Evolutionary conservation across 2,329 filamentous ascomycete genomes (phyloP), one percentile per base, ranked within the genome.

Genomic region (Xylariaceae sp.): DNA sequence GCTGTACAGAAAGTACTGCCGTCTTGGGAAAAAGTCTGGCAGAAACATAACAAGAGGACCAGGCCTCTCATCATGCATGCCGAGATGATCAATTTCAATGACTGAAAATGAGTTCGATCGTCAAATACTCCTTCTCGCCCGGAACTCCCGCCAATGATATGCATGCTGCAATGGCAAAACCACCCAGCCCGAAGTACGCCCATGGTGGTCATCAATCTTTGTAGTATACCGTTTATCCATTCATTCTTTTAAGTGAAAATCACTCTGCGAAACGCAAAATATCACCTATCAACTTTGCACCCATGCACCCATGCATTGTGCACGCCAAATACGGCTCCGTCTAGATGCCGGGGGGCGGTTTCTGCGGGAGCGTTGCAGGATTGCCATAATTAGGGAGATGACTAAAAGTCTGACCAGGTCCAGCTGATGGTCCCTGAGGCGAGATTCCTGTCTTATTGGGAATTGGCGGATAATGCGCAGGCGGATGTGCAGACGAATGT

Each of bases 371-470:
- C 37, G 80, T 81, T 37, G 82, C 81, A 59, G 82, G 82, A 70
- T 85, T 85, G 64, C 82, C 82, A 65, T 84, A 85, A 59, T 76
- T 78, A 49, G 81, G 81, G 63, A 85, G 72, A 66, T 83, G 80
- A 61, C 76, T 78, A 66, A 79, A 84, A 4, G 77, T 70, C 66
- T 80, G 80, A 35, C 65, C 62, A 9, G 65, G 65, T 37, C 65
- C 70, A 54, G 62, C 65, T 53, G 57, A 62, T 51, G 74, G 74
- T 49, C 74, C 76, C 57, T 77, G 76, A 18, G 62, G 55, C 15
- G 76, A 73, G 34, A 76, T 74, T 47, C 71, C 74, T 30, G 78
- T 73, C 66, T 82, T 81, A 64, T 72, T 78, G 9, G 77, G 74
- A 61, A 82, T 70, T 54, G 70, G 82, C 17, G 77, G 73, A 8